Evolutionary conservation across 108 stramenopile genomes (phyloP).

Genomic region (Fistulifera solaris): DNA sequence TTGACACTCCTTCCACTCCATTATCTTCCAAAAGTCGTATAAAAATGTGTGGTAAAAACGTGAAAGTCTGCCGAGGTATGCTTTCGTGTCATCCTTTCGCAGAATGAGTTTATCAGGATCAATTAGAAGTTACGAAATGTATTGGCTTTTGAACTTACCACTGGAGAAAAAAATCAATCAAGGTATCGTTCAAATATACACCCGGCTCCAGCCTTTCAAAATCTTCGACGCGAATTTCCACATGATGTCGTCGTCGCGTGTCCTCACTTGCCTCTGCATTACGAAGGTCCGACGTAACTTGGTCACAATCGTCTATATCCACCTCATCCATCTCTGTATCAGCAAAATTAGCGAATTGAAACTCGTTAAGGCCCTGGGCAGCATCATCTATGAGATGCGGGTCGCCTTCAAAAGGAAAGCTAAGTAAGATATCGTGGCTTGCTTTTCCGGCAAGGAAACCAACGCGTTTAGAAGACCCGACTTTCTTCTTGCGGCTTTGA

Average conservation of each 20-base stretch:
- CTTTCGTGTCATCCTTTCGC: slow-evolving; percentile 37
- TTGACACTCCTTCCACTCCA: slow-evolving; percentile 51
- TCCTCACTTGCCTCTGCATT: neutral
- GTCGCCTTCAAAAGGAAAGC: slow-evolving; percentile 64
- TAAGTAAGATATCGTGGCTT: slow-evolving; percentile 34
- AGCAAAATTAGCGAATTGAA: neutral
- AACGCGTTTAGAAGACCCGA: neutral
- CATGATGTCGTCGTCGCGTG: slow-evolving; percentile 23
- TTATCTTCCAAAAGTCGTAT: slow-evolving; percentile 55
- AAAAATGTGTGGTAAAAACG: slow-evolving; percentile 86
- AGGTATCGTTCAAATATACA: slow-evolving; percentile 78
- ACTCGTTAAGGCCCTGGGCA: slow-evolving; percentile 15
- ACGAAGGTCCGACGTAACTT: slow-evolving; percentile 2
- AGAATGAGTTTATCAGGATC: no score
- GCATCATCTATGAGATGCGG: slow-evolving; percentile 28
- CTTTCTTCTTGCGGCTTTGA: neutral
- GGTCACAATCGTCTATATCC: slow-evolving; percentile 1
- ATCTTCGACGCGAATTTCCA: slow-evolving; percentile 58
- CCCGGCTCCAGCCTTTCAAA: slow-evolving; percentile 42
- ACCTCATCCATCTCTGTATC: neutral
- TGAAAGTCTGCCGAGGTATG: slow-evolving; percentile 42
- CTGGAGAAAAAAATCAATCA: slow-evolving; percentile 86
- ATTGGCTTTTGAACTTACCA: slow-evolving; percentile 75
- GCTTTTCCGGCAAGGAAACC: slow-evolving; percentile 1
- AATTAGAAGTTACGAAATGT: no score